Conservation (phyloP, 108 stramenopile genomes). For the Skeletonema potamos region DNA sequence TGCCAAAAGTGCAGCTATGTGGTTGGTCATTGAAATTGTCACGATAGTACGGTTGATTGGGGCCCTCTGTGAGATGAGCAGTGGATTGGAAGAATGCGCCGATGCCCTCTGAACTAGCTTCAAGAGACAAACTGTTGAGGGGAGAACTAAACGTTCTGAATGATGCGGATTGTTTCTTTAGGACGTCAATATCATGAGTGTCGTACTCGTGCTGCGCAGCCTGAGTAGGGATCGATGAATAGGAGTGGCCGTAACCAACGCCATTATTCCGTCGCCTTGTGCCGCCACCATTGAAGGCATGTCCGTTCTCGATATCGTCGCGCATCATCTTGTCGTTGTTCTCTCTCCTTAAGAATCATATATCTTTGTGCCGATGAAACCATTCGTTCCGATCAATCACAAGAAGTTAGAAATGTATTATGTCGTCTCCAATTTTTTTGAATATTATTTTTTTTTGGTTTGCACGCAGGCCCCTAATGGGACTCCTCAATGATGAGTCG, state of each 20-base stretch:
- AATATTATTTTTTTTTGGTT: too few species aligned
- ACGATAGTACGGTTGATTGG: slow-evolving; percentile 53
- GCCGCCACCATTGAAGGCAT: slow-evolving; percentile 10
- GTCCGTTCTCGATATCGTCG: slow-evolving; percentile 43
- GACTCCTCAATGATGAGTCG: too few species aligned
- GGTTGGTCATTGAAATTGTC: slow-evolving; percentile 73
- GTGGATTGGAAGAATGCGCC: slow-evolving; percentile 23
- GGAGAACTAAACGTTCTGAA: slow-evolving; percentile 18
- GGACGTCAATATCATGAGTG: slow-evolving; percentile 13
- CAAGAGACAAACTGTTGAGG: not conserved
- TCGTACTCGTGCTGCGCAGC: slow-evolving; percentile 11
- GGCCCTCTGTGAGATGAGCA: slow-evolving; percentile 41
- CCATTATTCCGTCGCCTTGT: slow-evolving; percentile 32
- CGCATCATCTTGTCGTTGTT: slow-evolving; percentile 31
- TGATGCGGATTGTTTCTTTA: slow-evolving; percentile 34
- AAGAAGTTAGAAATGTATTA: too few species aligned
- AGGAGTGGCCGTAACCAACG: slow-evolving; percentile 6
- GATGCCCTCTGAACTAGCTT: not conserved
- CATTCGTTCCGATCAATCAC: too few species aligned
- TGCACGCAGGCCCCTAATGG: too few species aligned
- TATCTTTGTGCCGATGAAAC: too few species aligned
- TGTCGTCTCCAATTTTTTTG: too few species aligned
- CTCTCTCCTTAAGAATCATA: not conserved
- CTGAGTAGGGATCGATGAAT: slow-evolving; percentile 35
- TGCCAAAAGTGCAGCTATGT: slow-evolving; percentile 67